Evolutionary conservation across 495 filamentous ascomycete species (phyloP).

Genomic region (Neurospora pannonica): DNA sequence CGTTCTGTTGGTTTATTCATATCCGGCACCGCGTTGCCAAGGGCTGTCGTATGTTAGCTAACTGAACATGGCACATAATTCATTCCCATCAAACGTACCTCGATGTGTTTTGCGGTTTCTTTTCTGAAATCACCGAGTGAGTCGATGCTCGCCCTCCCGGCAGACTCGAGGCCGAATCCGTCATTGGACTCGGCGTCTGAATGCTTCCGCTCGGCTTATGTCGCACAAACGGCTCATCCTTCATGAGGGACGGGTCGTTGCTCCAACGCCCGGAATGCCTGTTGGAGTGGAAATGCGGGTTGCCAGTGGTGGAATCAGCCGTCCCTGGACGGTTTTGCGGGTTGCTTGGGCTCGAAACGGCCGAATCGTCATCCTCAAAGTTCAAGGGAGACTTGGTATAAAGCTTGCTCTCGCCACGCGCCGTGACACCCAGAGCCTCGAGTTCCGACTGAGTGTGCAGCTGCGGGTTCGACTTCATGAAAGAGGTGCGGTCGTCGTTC

Average conservation of each 20-base stretch:
- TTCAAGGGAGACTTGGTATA: constrained; percentile 52
- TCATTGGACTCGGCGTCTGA: constrained; percentile 16
- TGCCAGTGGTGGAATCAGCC: constrained; percentile 4
- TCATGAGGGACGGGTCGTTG: constrained; percentile 1
- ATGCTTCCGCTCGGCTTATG: constrained; percentile 14
- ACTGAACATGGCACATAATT: not conserved
- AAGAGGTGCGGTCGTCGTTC: constrained; percentile 91
- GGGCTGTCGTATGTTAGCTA: constrained; percentile 26
- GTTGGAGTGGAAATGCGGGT: constrained; percentile 3
- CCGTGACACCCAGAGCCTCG: constrained; percentile 86
- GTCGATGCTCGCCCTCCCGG: constrained; percentile 7
- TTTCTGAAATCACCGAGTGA: constrained; percentile 8
- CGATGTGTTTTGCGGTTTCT: constrained; percentile 25
- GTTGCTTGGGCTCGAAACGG: constrained; percentile 32
- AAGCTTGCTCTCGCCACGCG: constrained; percentile 68
- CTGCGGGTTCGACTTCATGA: constrained; percentile 95
- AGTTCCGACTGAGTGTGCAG: constrained; percentile 69
- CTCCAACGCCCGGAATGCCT: constrained; percentile 7
- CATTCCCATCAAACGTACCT: constrained; percentile 28
- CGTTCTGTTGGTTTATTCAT: constrained; percentile 24
- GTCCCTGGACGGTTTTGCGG: constrained; percentile 12
- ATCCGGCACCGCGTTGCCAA: constrained; percentile 49
- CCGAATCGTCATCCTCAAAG: constrained; percentile 74
- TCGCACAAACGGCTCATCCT: constrained; percentile 6
- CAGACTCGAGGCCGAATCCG: constrained; percentile 5